phyloP scores from a whole-genome alignment of 306 rosid genomes.

The Biancaea sappan region DNA sequence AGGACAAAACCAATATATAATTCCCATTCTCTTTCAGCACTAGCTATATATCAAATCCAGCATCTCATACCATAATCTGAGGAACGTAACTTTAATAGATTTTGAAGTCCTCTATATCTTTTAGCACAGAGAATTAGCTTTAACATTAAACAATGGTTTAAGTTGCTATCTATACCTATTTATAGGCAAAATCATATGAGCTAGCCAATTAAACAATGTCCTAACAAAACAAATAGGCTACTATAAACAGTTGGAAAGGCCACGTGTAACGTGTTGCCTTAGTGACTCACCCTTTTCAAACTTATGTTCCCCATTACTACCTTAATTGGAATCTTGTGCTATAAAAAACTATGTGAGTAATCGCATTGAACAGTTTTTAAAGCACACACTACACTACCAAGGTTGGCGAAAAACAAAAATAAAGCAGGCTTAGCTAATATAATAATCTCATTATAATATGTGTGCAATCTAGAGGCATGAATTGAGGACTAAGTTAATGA shows the following conservation, averaged over 20 bases:
- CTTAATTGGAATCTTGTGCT: slow-evolving; percentile 48
- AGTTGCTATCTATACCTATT: slow-evolving; percentile 52
- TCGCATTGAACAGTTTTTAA: slow-evolving; percentile 28
- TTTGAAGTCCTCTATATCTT: slow-evolving; percentile 37
- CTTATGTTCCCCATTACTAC: slow-evolving; percentile 45
- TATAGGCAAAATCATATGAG: slow-evolving; percentile 38
- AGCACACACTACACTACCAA: slow-evolving; percentile 19
- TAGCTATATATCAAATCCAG: slow-evolving; percentile 45
- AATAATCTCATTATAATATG: slow-evolving; percentile 11
- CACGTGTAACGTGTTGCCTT: slow-evolving; percentile 53
- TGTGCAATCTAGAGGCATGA: slow-evolving; percentile 33
- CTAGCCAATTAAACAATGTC: slow-evolving; percentile 40
- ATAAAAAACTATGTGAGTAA: slow-evolving; percentile 23
- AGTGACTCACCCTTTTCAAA: slow-evolving; percentile 42
- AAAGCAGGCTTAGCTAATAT: slow-evolving; percentile 13
- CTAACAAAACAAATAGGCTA: slow-evolving; percentile 33
- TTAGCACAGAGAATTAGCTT: slow-evolving; percentile 11
- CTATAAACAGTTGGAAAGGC: slow-evolving; percentile 35
- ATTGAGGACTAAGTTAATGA: slow-evolving; percentile 32
- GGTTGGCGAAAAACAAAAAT: slow-evolving; percentile 28
- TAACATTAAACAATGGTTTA: slow-evolving; percentile 38
- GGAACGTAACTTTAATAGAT: slow-evolving; percentile 40
- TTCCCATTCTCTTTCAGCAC: slow-evolving; percentile 12
- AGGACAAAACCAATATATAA: background rate
- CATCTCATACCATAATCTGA: slow-evolving; percentile 14